Evolutionary conservation across 108 stramenopile species (phyloP), one percentile per base, ranked within the genome.

Genomic region (Discostella stelligeroides): DNA sequence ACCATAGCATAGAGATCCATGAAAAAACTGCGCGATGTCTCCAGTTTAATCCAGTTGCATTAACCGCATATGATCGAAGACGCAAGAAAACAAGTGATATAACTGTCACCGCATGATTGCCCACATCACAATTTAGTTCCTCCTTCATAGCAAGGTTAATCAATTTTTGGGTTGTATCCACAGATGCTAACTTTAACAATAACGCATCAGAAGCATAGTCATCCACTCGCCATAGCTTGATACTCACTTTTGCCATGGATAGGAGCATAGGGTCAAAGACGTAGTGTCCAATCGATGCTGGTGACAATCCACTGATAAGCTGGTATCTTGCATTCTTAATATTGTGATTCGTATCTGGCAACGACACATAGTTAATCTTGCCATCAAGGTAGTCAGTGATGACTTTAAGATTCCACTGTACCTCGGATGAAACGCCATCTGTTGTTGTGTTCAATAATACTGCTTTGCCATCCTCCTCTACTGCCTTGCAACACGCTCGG

Each of bases 291-390:
- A 69, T 59, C 9, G 57, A 41, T 18, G 68, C 56, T n/a, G 57
- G 57, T 12, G 68, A 41, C 8, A 39, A 58, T 11, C 68, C 68
- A 69, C 57, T 40, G 23, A 59, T 15, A 7, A 59, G 25, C 21
- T 69, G 68, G n/a, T 69, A 59, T 37, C 68, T 53, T n/a, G 15
- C 18, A 43, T 60, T 69, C 68, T 60, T 60, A 8, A 30, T 46
- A 62, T 71, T 71, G 24, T 71, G 70, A 62, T 71, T 62, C 18
- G 70, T 30, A 29, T 63, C 70, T 25, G 47, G 45, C 39, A 71
- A 40, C 11, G 70, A 20, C 41, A 70, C 40, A 45, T 49, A 40
- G 20, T 45, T 60, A 7, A 42, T 42, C 23, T 60, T 43, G 42
- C 70, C 70, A 45, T 30, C 27, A 45, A 71, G 43, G 25, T 13